Conservation (phyloP, 805 yeast species). For the Lipomyces mesembrius region DNA sequence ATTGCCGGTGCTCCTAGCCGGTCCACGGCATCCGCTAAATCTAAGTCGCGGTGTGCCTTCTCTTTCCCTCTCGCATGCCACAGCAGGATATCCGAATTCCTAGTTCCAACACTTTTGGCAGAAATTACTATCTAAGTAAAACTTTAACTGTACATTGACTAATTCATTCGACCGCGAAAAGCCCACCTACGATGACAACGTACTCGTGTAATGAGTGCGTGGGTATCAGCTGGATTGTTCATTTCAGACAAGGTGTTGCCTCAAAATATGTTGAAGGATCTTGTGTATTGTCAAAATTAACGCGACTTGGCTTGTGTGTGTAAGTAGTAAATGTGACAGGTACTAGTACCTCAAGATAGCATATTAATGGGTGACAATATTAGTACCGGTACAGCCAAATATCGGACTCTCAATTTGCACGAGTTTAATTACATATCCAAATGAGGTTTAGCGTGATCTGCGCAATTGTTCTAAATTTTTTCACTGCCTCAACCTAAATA, state of each 20-base stretch:
- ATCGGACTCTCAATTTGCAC: not conserved
- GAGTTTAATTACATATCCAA: not conserved
- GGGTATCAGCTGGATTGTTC: not conserved
- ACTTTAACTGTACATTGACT: not conserved
- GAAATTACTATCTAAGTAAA: too few relatives aligned
- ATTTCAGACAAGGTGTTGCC: not conserved
- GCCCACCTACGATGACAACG: not conserved
- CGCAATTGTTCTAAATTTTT: not conserved
- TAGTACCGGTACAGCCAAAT: not conserved
- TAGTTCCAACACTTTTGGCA: too few relatives aligned
- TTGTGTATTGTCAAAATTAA: too few relatives aligned
- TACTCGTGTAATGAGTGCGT: not conserved
- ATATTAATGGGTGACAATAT: not conserved
- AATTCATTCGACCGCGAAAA: not conserved
- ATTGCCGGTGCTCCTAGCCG: too few relatives aligned
- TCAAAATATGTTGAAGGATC: not conserved
- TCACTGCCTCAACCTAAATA: not conserved
- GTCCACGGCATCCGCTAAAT: too few relatives aligned
- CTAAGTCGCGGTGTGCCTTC: too few relatives aligned
- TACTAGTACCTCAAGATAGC: not conserved
- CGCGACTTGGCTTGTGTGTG: too few relatives aligned
- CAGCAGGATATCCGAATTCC: too few relatives aligned
- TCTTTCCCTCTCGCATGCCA: too few relatives aligned
- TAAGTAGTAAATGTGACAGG: conserved; percentile 1
- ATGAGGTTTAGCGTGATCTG: conserved; percentile 1